Evolutionary conservation across 169 alveolate species (phyloP), one percentile per base, ranked within the genome.

Genomic region (Perkinsus olseni): DNA sequence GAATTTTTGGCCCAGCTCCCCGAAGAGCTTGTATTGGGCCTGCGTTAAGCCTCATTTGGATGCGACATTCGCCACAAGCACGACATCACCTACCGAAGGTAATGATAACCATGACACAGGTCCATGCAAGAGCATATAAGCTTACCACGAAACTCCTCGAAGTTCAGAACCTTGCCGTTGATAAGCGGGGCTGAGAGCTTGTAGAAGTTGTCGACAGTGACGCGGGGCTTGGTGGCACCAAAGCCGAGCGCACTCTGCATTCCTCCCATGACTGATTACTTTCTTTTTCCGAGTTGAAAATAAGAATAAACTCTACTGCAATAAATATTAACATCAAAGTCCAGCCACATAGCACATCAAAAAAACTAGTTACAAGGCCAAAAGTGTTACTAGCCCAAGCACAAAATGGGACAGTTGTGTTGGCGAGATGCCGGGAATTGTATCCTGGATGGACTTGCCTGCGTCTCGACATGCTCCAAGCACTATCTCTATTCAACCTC

Each of bases 1-100:
- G 82, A 62, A 62, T 62, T 62, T 62, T 28, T 62, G 82, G 82
- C 82, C 82, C 82, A 62, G 82, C 82, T 62, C 82, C 82, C 82
- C 82, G 82, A 62, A 62, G 82, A 62, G 82, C 82, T 62, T 62
- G 82, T 62, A 62, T 62, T 62, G 82, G 82, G 82, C 82, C 82
- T 62, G 82, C 1, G 82, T 62, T 24, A 62, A 62, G 82, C 82
- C 82, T 62, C 82, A 62, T 62, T 62, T 62, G 82, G 82, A 62
- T 62, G 82, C 82, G 82, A 62, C 82, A 24, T 62, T 62, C 31
- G 82, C 82, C 82, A 62, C 82, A 8, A 62, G 82, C 37, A 62
- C 82, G 34, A 62, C 82, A 24, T 62, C 82, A 62, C 82, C 82
- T 62, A 24, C 1, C 8, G 34, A 62, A 24, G 17, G 28, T 10